Evolutionary conservation across 2,329 filamentous ascomycete species (phyloP).

Genomic region (Ascochyta clinopodiicola): DNA sequence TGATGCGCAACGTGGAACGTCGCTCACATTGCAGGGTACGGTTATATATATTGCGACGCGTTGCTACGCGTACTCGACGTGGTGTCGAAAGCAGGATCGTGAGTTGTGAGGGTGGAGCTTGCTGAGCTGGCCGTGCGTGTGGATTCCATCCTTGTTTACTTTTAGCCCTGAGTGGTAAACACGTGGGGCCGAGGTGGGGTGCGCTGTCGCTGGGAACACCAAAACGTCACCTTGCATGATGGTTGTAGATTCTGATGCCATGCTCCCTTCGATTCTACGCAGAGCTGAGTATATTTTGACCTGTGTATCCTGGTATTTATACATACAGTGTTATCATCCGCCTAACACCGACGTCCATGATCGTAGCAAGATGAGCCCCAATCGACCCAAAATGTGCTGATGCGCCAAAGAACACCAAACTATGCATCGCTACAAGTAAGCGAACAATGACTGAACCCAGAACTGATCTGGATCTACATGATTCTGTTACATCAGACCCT

Average conservation of each 20-base stretch:
- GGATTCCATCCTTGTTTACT: constrained; percentile 15
- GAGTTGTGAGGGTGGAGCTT: constrained; percentile 17
- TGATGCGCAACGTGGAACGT: constrained; percentile 1
- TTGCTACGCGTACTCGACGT: neutral
- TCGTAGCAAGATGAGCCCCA: constrained; percentile 20
- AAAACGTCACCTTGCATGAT: constrained; percentile 13
- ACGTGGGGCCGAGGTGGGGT: constrained; percentile 11
- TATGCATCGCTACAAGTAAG: constrained; percentile 44
- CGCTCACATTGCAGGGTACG: constrained; percentile 10
- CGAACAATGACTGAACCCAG: constrained; percentile 20
- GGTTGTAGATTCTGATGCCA: neutral
- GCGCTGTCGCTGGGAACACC: constrained; percentile 2
- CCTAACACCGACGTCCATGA: constrained; percentile 3
- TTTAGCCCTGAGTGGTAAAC: constrained; percentile 4
- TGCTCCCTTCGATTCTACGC: neutral
- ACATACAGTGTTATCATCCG: constrained; percentile 9
- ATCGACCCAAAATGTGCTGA: constrained; percentile 35
- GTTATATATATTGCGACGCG: neutral
- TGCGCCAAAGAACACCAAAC: constrained; percentile 46
- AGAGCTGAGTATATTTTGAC: constrained; percentile 13
- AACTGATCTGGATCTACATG: neutral
- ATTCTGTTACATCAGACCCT: constrained; percentile 69
- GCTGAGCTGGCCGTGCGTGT: constrained; percentile 6
- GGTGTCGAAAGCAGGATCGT: constrained; percentile 8
- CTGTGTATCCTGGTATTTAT: constrained; percentile 15